Percentiles rank a stretch among this genome's conserved stretches.
These are phyloP conservation scores for Tylopilus sp. DNA, from an alignment of 768 basidiomycete genomes.

Conservation along the genomic window DNA sequence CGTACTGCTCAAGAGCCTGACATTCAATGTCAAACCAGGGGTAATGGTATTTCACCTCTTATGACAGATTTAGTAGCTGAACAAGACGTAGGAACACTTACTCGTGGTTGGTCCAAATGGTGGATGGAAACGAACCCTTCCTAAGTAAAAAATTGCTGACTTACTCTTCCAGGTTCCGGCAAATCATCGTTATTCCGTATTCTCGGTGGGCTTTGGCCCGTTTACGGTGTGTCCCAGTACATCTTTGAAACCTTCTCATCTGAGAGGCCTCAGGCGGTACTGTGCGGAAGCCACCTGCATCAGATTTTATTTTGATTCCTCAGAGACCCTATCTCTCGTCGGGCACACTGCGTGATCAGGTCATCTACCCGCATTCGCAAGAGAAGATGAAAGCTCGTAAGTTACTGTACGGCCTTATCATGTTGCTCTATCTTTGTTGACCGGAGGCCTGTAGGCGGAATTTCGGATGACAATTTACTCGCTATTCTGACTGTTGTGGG, in stretches of 20 bases:
- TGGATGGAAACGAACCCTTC: constrained; percentile 20
- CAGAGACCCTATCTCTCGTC: constrained; percentile 94
- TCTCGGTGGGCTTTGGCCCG: constrained; percentile 93
- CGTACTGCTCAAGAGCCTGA: constrained; percentile 77
- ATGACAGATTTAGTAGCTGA: not conserved
- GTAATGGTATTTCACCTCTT: constrained; percentile 37
- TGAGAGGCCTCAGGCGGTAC: constrained; percentile 48
- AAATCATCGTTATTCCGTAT: constrained; percentile 96
- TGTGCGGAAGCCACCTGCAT: constrained; percentile 85
- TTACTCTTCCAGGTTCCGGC: constrained; percentile 57
- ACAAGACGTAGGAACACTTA: constrained; percentile 66
- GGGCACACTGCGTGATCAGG: constrained; percentile 92
- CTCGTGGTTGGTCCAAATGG: constrained; percentile 96
- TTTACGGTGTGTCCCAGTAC: constrained; percentile 37
- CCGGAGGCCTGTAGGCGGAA: constrained; percentile 45
- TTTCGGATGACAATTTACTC: constrained; percentile 73
- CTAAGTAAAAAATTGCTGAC: not conserved
- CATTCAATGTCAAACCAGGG: constrained; percentile 86
- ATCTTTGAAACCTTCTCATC: not conserved
- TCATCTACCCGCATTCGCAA: constrained; percentile 90
- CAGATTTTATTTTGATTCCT: constrained; percentile 91
- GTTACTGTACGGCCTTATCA: constrained; percentile 24
- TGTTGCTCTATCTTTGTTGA: constrained; percentile 1
- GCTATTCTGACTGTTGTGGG: constrained; percentile 72
- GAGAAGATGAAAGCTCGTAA: constrained; percentile 74